Percentiles rank a stretch among this genome's conserved stretches.
phyloP scores from a whole-genome alignment of 495 filamentous ascomycete species.

The Aspergillus cavernicola region DNA sequence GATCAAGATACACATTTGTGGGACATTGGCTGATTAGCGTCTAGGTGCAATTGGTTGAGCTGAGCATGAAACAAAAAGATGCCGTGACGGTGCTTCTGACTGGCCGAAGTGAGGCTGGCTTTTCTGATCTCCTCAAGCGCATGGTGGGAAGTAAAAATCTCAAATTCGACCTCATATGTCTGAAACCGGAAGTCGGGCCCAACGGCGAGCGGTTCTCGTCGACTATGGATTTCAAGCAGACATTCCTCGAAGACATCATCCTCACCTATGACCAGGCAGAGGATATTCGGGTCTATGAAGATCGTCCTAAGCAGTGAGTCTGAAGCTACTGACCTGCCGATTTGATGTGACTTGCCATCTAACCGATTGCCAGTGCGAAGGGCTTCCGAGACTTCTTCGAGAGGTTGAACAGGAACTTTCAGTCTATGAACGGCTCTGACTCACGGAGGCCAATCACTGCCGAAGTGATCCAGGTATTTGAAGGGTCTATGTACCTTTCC shows the following conservation, averaged over 20 bases:
- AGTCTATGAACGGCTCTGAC: slow-evolving; percentile 25
- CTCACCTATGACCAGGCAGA: slow-evolving; percentile 78
- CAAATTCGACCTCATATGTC: slow-evolving; percentile 80
- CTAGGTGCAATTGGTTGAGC: slow-evolving; percentile 68
- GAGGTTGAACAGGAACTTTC: slow-evolving; percentile 59
- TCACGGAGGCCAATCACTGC: slow-evolving; percentile 59
- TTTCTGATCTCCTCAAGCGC: slow-evolving; percentile 74
- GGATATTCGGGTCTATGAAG: slow-evolving; percentile 73
- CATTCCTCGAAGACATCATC: slow-evolving; percentile 72
- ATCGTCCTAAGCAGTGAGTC: slow-evolving; percentile 60
- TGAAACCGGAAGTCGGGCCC: slow-evolving; percentile 84
- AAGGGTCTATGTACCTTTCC: slow-evolving; percentile 70
- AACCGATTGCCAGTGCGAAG: slow-evolving; percentile 51
- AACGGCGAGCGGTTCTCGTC: slow-evolving; percentile 66
- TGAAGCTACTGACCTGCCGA: slow-evolving; percentile 1
- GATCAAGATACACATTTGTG: slow-evolving; percentile 7
- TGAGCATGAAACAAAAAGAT: slow-evolving; percentile 85
- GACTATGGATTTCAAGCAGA: slow-evolving; percentile 87
- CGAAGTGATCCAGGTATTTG: slow-evolving; percentile 86
- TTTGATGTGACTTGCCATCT: slow-evolving; percentile 4
- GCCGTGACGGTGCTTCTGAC: slow-evolving; percentile 84
- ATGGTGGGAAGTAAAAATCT: slow-evolving; percentile 76
- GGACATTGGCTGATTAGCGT: slow-evolving; percentile 26
- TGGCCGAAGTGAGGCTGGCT: slow-evolving; percentile 74
- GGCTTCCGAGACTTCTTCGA: slow-evolving; percentile 79